Evolutionary conservation across 2,329 filamentous ascomycete genomes (phyloP), one percentile per base, ranked within the genome.

Genomic region (Chaetomium olivaceum): DNA sequence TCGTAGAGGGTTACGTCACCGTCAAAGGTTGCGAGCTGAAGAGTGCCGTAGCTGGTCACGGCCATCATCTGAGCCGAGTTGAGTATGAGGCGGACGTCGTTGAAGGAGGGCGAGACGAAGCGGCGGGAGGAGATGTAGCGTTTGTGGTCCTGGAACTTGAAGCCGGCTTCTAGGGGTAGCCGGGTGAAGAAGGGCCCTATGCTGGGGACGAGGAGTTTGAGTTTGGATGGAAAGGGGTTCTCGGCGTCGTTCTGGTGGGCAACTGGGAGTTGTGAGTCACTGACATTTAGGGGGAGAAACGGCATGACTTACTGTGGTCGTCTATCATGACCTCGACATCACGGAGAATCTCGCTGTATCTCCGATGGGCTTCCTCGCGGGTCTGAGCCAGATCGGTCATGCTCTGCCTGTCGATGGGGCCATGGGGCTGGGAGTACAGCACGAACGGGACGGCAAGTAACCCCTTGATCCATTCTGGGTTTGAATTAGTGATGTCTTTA

Each of bases 1-100:
- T 93, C 91, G 76, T 99, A 99, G 25, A 99, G 84, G 1, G 95
- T 99, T 59, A 99, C 93, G 78, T 99, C 95, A 78, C 95, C 95
- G 77, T 99, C 95, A 76, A 99, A 99, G 0, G 95, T 99, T 62
- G 96, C 89, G 4, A 99, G 85, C 71, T 95, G 88, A 9, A 97
- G 83, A 4, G 87, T 85, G 25, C 90, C 89, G 54, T 82, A 81
- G 27, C 87, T 87, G 19, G 92, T 90, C n/a, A 98, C 86, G 48
- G 92, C 92, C 89, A 97, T 93, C 67, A 94, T 84, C 78, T 99
- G 95, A 21, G 95, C 93, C 48, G 95, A 95, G 79, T 99, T 99
- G 71, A 99, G 86, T 60, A 96, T 90, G 27, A 97, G 83, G 2
- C 95, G 89, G 66, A 99, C 88, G 76, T 99, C 95, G 79, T 99